Evolutionary conservation across 1,284 basidiomycete genomes (phyloP), one percentile per base, ranked within the genome.

Genomic region (Moesziomyces sp.): DNA sequence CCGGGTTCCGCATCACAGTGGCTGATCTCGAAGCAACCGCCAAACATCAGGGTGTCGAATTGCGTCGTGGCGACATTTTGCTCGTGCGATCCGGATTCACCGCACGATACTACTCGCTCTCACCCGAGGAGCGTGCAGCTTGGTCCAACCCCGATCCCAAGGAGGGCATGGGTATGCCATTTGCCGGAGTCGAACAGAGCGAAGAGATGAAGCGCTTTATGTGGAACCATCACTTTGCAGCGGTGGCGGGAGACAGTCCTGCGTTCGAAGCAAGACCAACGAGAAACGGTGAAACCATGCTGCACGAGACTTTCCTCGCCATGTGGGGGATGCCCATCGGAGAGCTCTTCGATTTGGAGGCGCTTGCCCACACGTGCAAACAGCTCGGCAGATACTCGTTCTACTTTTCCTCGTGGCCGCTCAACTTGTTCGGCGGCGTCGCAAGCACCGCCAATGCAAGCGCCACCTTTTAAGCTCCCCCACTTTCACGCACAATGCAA

Each of bases 181-280:
- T 77, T 40, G 78, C 78, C 40, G 79, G 79, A 23, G 60, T 81
- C 10, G 76, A 80, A 47, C 78, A 79, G 57, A 48, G 68, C 42
- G 83, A 61, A 42, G 81, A 83, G 10, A 71, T 84, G 50, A 58
- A 58, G 52, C 70, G 61, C 26, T 74, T 57, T 79, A 79, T 68
- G 61, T 91, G 91, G 91, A 87, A 92, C 84, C 90, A 91, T 77
- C 91, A 92, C 80, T 91, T 92, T 80, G 89, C 90, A 0, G 90
- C 91, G 4, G 81, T 91, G 43, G 90, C 90, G 3, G 90, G 89
- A 26, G 91, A 92, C 84, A 89, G 90, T 73, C 91, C 91, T n/a
- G 85, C 89, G 3, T 84, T 92, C 51, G 91, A 90, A 89, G 83
- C 88, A 35, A 90, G 89, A 88, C 78, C 78, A 2, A 57, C 60